Base-by-base conservation (phyloP, 345 rosid genomes). In the Rubroshorea leprosula region DNA sequence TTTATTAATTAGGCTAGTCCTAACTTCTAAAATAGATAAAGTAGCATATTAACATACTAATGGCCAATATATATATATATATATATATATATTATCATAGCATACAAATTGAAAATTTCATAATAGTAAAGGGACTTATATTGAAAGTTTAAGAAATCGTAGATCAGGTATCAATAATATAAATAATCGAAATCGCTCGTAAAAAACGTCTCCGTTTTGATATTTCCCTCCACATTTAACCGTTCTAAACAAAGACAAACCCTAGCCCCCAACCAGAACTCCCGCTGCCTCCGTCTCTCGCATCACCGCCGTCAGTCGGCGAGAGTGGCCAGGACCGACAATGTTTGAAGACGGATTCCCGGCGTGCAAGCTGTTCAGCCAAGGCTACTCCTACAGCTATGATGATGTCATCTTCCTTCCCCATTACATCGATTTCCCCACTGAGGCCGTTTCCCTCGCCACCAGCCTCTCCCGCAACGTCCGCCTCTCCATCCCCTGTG, bases 321-420 rank as follows among this genome's bases (percentile, higher is more conserved):
- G n/a, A n/a, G n/a, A n/a, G n/a, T n/a, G n/a, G n/a, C n/a, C n/a
- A n/a, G n/a, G n/a, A n/a, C n/a, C n/a, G 12, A 35, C n/a, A 35
- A 24, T 61, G 31, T 64, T 72, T 29, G 86, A 80, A 3, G 98
- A 92, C 72, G 98, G 98, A 0, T 84, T 73, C 56, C 4, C 83
- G 0, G 84, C 93, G 4, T 67, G 69, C 18, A 81, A 72, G 68
- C 83, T 89, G 39, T 92, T 92, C 76, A 43, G 58, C 45, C 90
- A 72, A 60, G 98, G 98, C 17, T 83, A 76, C 78, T 89, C 98
- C 5, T 89, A 81, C 78, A 89, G 95, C 14, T 92, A 92, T 62
- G 93, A 89, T 49, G 98, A 92, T 65, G 86, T 86, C 52, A 89
- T 92, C 41, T 84, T 84, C 57, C 97, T 89, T 43, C 98, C 98